phyloP scores from a whole-genome alignment of 306 rosid species.

The Begonia fuchsioides region DNA sequence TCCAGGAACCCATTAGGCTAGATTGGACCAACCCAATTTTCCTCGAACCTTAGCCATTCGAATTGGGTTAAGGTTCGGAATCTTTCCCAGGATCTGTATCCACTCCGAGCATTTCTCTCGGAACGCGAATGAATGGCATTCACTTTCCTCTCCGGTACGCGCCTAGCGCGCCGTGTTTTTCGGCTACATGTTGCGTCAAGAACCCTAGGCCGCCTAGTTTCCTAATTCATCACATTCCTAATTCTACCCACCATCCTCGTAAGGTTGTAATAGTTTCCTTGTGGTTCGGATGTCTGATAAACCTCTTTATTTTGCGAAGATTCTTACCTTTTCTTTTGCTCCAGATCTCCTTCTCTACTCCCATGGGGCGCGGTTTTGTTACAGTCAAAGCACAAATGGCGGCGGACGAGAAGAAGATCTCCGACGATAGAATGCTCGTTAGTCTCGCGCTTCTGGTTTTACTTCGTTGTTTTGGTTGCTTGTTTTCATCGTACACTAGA shows the following conservation, averaged over 20 bases:
- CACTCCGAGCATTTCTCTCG: not conserved
- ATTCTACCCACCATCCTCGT: conserved; percentile 5
- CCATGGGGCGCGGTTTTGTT: conserved; percentile 22
- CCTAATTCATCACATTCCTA: conserved; percentile 4
- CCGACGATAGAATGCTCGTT: conserved; percentile 78
- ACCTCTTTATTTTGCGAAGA: not conserved
- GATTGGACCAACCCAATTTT: not conserved
- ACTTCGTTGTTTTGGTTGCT: not conserved
- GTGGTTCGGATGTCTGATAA: not conserved
- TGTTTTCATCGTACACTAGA: not conserved
- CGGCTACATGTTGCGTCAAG: conserved; percentile 7
- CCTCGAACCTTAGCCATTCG: not conserved
- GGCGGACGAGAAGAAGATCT: conserved; percentile 40
- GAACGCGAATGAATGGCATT: not conserved
- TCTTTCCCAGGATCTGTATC: not conserved
- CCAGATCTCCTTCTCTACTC: conserved; percentile 32
- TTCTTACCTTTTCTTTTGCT: not conserved
- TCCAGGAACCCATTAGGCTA: too few species aligned
- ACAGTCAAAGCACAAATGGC: conserved; percentile 39
- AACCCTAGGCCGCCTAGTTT: conserved; percentile 14
- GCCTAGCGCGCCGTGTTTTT: conserved; percentile 16
- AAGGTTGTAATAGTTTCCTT: conserved; percentile 2
- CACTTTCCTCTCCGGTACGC: conserved; percentile 4
- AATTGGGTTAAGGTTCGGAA: not conserved
- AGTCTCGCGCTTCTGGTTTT: conserved; percentile 12